A percentile compares a stretch with the other conserved stretches of the same genome.
phyloP scores from a whole-genome alignment of 805 yeast species.

The Lachancea meyersii region DNA sequence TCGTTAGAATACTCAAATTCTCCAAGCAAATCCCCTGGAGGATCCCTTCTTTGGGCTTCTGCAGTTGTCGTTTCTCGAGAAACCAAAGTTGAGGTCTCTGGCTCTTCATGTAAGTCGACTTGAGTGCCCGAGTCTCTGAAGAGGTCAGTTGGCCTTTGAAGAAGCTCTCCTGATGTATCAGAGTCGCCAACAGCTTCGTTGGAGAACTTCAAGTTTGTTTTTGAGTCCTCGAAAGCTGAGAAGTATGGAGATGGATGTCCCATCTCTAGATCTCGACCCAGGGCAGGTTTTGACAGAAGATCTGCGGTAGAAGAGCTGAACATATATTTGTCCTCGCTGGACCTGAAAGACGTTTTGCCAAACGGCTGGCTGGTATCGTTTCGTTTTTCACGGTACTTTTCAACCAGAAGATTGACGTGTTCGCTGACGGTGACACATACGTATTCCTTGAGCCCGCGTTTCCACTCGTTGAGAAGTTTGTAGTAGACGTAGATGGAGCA shows the following conservation, averaged over 20 bases:
- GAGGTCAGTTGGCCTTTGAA: background rate
- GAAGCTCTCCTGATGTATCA: background rate
- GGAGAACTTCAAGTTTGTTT: background rate
- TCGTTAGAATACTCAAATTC: background rate
- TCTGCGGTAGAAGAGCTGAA: conserved; percentile 6
- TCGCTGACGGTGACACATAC: conserved; percentile 56
- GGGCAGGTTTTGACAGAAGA: background rate
- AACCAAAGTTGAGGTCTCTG: background rate
- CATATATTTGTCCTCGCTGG: background rate
- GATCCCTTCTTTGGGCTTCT: background rate
- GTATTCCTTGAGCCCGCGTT: conserved; percentile 47
- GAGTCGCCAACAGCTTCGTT: background rate
- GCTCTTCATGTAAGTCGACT: too few species aligned
- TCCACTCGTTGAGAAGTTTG: conserved; percentile 36
- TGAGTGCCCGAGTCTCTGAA: background rate
- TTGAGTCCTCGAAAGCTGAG: background rate
- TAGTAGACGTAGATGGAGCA: conserved; percentile 47
- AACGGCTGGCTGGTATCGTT: background rate
- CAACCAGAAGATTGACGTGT: conserved; percentile 43
- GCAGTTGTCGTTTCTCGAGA: background rate
- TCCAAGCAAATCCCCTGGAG: background rate
- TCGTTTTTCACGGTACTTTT: conserved; percentile 11
- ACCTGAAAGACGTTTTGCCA: background rate
- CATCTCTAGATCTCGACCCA: background rate
- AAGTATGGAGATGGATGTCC: background rate